Conservation (phyloP, 2,329 filamentous ascomycete species). For the Colletotrichum liaoningense region DNA sequence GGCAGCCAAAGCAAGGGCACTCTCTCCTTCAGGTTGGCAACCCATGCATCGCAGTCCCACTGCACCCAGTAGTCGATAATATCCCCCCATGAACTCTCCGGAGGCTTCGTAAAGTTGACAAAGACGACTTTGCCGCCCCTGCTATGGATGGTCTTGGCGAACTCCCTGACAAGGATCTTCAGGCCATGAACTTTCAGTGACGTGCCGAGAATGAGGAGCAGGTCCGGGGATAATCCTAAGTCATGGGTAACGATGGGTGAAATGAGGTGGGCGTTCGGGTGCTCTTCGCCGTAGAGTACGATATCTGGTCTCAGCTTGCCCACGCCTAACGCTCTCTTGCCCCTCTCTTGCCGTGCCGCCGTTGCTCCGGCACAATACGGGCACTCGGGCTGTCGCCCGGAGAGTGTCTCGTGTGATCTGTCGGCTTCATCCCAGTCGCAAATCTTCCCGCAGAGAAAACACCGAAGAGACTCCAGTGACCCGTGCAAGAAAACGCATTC, state of each 20-base stretch:
- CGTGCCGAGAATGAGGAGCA: constrained; percentile 77
- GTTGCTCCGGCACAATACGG: constrained; percentile 73
- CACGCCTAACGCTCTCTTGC: constrained; percentile 74
- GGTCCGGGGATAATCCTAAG: constrained; percentile 71
- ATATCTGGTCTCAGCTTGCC: constrained; percentile 79
- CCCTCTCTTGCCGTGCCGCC: constrained; percentile 70
- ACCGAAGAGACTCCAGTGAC: constrained; percentile 73
- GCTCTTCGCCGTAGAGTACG: constrained; percentile 80
- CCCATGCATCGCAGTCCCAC: constrained; percentile 82
- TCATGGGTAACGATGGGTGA: constrained; percentile 77
- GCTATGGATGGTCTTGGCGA: constrained; percentile 77
- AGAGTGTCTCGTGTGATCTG: constrained; percentile 67
- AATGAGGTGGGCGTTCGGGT: constrained; percentile 76
- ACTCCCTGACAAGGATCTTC: constrained; percentile 77
- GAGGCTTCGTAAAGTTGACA: constrained; percentile 78
- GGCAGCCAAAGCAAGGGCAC: constrained; percentile 71
- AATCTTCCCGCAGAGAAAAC: constrained; percentile 69
- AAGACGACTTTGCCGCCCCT: constrained; percentile 77
- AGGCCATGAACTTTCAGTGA: constrained; percentile 78
- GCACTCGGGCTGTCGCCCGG: constrained; percentile 75
- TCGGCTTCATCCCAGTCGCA: constrained; percentile 70
- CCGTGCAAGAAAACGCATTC: constrained; percentile 80
- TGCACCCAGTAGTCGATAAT: constrained; percentile 80
- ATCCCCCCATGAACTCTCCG: constrained; percentile 79
- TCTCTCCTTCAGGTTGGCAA: constrained; percentile 69